Conservation (phyloP, 2,329 filamentous ascomycete genomes). For the Coniochaeta prunicola region DNA sequence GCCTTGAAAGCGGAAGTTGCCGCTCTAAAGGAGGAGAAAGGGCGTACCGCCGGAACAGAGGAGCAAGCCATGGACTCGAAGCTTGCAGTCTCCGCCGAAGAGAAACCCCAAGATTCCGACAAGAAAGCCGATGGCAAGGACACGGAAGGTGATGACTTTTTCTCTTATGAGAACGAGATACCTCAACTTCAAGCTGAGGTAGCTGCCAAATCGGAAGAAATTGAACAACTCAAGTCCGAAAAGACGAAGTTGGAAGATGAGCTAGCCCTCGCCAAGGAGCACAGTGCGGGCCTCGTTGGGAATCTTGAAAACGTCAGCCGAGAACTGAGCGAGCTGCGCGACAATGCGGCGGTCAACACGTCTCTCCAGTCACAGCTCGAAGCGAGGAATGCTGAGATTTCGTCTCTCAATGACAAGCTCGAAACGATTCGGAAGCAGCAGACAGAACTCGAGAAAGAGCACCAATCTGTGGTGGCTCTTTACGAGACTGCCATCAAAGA, state of each 20-base stretch:
- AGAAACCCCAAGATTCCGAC: slow-evolving; percentile 17
- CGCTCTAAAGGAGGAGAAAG: slow-evolving; percentile 22
- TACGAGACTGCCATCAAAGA: slow-evolving; percentile 16
- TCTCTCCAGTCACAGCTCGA: slow-evolving; percentile 43
- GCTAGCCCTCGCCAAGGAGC: slow-evolving; percentile 64
- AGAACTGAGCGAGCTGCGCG: slow-evolving; percentile 46
- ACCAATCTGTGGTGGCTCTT: slow-evolving; percentile 18
- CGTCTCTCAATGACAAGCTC: neutral
- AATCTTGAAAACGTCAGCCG: slow-evolving; percentile 61
- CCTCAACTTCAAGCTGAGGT: slow-evolving; percentile 73
- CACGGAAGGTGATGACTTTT: slow-evolving; percentile 60
- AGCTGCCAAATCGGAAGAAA: slow-evolving; percentile 61
- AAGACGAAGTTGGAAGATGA: slow-evolving; percentile 63
- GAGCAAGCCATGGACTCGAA: slow-evolving; percentile 11
- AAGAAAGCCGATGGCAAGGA: slow-evolving; percentile 21
- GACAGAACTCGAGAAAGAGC: slow-evolving; percentile 10
- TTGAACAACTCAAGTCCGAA: slow-evolving; percentile 62
- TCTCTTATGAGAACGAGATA: slow-evolving; percentile 86
- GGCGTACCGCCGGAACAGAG: slow-evolving; percentile 14
- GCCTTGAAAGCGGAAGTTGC: slow-evolving; percentile 28
- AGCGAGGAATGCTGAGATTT: slow-evolving; percentile 25
- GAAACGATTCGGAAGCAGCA: neutral
- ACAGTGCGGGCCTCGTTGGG: slow-evolving; percentile 56
- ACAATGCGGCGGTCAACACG: slow-evolving; percentile 30
- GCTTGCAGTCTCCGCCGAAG: slow-evolving; percentile 8